Percentiles rank a stretch among this genome's conserved stretches.
Conservation (phyloP, 495 filamentous ascomycete species). For the Talaromyces thailandensis region DNA sequence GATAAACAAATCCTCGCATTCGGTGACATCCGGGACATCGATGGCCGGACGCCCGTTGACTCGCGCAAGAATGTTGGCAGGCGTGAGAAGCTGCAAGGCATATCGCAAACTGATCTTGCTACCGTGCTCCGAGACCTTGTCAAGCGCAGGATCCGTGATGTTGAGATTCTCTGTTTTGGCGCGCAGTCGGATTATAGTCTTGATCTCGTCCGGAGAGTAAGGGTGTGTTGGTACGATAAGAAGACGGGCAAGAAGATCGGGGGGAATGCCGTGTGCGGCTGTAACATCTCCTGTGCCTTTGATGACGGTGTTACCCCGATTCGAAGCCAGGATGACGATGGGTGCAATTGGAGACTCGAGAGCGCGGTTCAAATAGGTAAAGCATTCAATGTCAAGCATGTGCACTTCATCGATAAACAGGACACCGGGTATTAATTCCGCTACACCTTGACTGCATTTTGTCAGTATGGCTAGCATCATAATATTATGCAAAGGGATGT, state of each 20-base stretch:
- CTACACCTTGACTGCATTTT: slow-evolving; percentile 62
- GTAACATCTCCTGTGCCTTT: slow-evolving; percentile 74
- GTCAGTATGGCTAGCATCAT: background rate
- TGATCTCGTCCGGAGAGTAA: slow-evolving; percentile 79
- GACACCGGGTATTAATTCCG: slow-evolving; percentile 92
- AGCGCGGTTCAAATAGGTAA: slow-evolving; percentile 96
- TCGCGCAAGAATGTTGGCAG: slow-evolving; percentile 62
- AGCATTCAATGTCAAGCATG: slow-evolving; percentile 98
- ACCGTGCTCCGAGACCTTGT: slow-evolving; percentile 77
- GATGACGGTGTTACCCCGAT: slow-evolving; percentile 84
- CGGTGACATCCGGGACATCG: slow-evolving; percentile 72
- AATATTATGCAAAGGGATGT: background rate
- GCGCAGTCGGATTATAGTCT: slow-evolving; percentile 75
- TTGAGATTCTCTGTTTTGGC: slow-evolving; percentile 70
- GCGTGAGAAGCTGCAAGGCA: slow-evolving; percentile 85
- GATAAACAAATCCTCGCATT: slow-evolving; percentile 83
- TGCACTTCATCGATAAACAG: slow-evolving; percentile 99
- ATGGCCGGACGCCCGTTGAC: slow-evolving; percentile 67
- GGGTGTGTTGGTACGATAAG: slow-evolving; percentile 91
- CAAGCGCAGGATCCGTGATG: slow-evolving; percentile 73
- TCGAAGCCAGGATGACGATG: slow-evolving; percentile 94
- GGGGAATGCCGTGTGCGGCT: slow-evolving; percentile 85
- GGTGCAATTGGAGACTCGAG: slow-evolving; percentile 88
- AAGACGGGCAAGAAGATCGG: slow-evolving; percentile 83
- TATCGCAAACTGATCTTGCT: slow-evolving; percentile 84